These are phyloP conservation scores for Lepiota venenata DNA, from an alignment of 768 basidiomycete genomes.

Conservation along the genomic window DNA sequence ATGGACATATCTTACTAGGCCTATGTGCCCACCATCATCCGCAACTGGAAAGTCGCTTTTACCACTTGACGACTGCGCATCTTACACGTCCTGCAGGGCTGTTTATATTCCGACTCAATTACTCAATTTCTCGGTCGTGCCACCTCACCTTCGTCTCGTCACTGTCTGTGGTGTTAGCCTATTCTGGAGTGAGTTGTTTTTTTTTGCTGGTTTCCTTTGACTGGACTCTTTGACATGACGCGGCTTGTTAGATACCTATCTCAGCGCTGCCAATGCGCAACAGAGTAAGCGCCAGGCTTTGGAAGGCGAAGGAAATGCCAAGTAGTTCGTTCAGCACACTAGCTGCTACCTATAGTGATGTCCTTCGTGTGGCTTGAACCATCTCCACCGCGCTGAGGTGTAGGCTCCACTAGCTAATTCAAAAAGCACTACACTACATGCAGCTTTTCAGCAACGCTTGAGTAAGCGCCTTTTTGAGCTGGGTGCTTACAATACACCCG, in stretches of 20 bases:
- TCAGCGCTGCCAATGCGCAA: slow-evolving; percentile 53
- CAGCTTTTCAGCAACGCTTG: no score
- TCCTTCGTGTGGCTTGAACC: no score
- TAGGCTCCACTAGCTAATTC: no score
- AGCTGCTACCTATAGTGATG: no score
- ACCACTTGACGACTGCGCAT: neutral
- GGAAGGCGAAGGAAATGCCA: neutral
- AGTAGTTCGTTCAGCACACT: neutral
- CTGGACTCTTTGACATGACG: slow-evolving; percentile 1
- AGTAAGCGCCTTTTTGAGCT: no score
- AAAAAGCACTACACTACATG: no score
- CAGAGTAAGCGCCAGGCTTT: slow-evolving; percentile 5
- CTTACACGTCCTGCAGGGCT: slow-evolving; percentile 35
- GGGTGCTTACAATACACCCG: no score
- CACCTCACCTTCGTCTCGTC: slow-evolving; percentile 73
- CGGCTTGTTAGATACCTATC: slow-evolving; percentile 49
- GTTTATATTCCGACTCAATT: slow-evolving; percentile 77
- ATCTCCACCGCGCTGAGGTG: no score
- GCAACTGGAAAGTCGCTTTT: slow-evolving; percentile 57
- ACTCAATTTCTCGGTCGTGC: slow-evolving; percentile 76
- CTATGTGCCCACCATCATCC: slow-evolving; percentile 69
- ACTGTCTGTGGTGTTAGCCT: slow-evolving; percentile 74
- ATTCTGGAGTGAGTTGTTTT: slow-evolving; percentile 68
- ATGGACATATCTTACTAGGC: slow-evolving; percentile 32
- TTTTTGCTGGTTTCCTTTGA: neutral